Base-by-base conservation (phyloP, 352 stramenopile species). In the Pilasporangium apinafurcum region DNA sequence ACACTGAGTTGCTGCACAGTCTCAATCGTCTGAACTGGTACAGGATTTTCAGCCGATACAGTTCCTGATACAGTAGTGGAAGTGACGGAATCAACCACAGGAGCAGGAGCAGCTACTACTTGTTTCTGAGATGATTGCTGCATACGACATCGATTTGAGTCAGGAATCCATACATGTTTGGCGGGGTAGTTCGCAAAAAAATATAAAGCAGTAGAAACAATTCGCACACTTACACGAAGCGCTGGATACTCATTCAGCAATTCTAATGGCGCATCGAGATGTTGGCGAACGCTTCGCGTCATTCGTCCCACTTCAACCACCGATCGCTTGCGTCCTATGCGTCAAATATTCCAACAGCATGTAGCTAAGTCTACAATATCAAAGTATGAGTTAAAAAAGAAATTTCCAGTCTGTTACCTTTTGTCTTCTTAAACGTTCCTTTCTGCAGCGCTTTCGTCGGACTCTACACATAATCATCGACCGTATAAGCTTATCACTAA, bases 281-380 rank as follows among this genome's bases (percentile, higher is more conserved):
- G 78, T 56, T 90, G 78, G 3, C 78, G 78, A 32, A 90, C 78
- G 50, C 75, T 87, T 20, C 78, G 62, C 7, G 78, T 90, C 75
- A 90, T 88, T 34, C 78, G 71, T 0, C 68, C 72, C 12, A 77
- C 53, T 57, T 89, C 77, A 14, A 62, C 62, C 21, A 62, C 55
- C 14, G 53, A 62, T 0, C 77, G 64, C 57, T 86, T 89, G 20
- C 77, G 77, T 40, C 77, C 77, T 84, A 12, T 20, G 26, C 30
- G n/a, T 20, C 7, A 17, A 29, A n/a, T n/a, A n/a, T n/a, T n/a
- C n/a, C n/a, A n/a, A n/a, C n/a, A n/a, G n/a, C n/a, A n/a, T n/a
- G n/a, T n/a, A n/a, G n/a, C n/a, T n/a, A n/a, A n/a, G n/a, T n/a
- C n/a, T n/a, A n/a, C n/a, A n/a, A n/a, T n/a, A n/a, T n/a, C n/a